Evolutionary conservation across 345 rosid species (phyloP), one percentile per base, ranked within the genome.

Genomic region (Citrus trifoliata): DNA sequence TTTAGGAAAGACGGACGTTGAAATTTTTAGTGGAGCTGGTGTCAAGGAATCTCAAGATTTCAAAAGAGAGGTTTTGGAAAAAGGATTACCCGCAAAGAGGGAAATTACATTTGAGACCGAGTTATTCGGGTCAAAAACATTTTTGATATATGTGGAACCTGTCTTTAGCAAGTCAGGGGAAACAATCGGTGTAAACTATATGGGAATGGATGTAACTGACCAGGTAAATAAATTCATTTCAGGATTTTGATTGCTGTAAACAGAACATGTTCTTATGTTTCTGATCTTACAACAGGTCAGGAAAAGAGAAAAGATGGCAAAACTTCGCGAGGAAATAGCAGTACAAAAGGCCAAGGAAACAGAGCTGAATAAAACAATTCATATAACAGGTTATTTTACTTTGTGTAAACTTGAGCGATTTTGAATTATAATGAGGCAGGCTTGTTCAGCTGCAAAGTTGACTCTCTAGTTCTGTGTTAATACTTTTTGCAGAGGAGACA

Each of bases 131-230:
- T 85, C 87, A 27, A 95, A 93, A 85, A 95, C 98, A 7, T 95
- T 95, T 81, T 84, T 95, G 86, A 93, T 95, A 55, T 90, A 88
- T 46, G 99, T 95, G 27, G 95, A 92, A 73, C 99, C 99, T 53
- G 99, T 95, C 69, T 92, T 90, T 62, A 93, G 90, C 91, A 95
- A 93, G 84, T 82, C 93, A 71, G 85, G 89, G 22, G 98, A 93
- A 78, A 93, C 93, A 12, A 95, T 95, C 77, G 99, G 99, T 70
- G 86, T 95, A 63, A 95, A 95, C 71, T 95, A 93, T 59, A 92
- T 95, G 95, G 99, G 99, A 72, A 95, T 95, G 99, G 99, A 95
- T 67, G 88, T 93, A 48, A 91, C 98, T 63, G 99, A 95, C 81
- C 99, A 95, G 98, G 98, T 95, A 76, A 65, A 71, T 62, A 67